Percentiles rank a stretch among this genome's conserved stretches.
These are phyloP conservation scores for Hemisphaericaspora xylanilytica DNA, from an alignment of 1,139 yeast species.

Conservation along the genomic window DNA sequence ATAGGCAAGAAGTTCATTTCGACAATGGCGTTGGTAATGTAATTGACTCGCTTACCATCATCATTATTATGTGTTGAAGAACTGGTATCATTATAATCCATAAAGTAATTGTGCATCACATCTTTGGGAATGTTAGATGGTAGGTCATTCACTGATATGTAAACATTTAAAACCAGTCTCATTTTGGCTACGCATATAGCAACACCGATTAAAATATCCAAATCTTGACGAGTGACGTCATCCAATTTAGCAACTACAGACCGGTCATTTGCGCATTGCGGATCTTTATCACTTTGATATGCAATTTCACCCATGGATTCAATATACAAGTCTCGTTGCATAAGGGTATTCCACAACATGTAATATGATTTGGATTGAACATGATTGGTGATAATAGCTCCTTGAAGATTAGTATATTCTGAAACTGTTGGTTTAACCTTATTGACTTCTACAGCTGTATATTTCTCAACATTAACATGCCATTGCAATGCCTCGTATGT, in stretches of 20 bases:
- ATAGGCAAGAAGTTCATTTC: constrained; percentile 30
- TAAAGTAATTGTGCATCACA: constrained; percentile 38
- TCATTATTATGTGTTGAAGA: constrained; percentile 7
- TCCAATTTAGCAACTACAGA: no score
- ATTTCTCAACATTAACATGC: constrained; percentile 10
- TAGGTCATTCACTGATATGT: constrained; percentile 31
- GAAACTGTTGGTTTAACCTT: not conserved
- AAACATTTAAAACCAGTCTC: constrained; percentile 18
- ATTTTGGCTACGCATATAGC: constrained; percentile 32
- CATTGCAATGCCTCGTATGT: constrained; percentile 16
- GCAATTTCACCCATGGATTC: constrained; percentile 40
- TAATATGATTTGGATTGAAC: constrained; percentile 38
- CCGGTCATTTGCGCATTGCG: no score
- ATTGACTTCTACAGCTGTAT: constrained; percentile 7
- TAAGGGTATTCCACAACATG: constrained; percentile 32
- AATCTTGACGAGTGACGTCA: constrained; percentile 43
- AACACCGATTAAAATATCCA: constrained; percentile 34
- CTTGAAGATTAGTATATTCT: constrained; percentile 24
- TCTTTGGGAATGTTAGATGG: constrained; percentile 37
- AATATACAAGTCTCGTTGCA: constrained; percentile 22
- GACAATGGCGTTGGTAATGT: constrained; percentile 23
- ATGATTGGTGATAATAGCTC: constrained; percentile 42
- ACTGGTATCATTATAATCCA: constrained; percentile 31
- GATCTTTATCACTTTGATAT: constrained; percentile 14
- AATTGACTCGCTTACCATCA: constrained; percentile 21